These are phyloP conservation scores for Blyttiomyces sp. DNA, from an alignment of 371 early-diverging fungal species.

Conservation along the genomic window DNA sequence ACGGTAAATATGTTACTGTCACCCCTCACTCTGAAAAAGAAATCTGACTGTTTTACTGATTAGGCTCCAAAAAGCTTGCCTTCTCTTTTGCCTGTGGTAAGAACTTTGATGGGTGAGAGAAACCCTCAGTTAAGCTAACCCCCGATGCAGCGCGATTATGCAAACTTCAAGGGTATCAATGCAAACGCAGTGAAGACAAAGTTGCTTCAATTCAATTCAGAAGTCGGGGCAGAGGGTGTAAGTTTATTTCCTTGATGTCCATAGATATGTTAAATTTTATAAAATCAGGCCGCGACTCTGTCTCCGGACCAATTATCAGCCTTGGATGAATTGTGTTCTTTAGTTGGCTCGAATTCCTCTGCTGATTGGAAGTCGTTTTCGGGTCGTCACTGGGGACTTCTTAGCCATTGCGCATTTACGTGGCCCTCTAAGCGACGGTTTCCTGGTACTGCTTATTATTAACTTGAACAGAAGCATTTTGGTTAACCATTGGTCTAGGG, in stretches of 20 bases:
- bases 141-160: slow-evolving; percentile 27
- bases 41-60: background rate
- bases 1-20: slow-evolving; percentile 2
- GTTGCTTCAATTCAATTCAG: slow-evolving; percentile 61
- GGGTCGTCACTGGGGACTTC: slow-evolving; percentile 4
- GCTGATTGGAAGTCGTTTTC: background rate
- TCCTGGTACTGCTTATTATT: slow-evolving; percentile 48
- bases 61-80: too few relatives aligned
- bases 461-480: background rate
- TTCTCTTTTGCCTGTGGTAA: too few relatives aligned
- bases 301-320: background rate
- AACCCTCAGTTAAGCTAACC: background rate
- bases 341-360: background rate
- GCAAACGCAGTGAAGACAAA: slow-evolving; percentile 70
- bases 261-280: background rate
- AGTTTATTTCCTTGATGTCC: background rate
- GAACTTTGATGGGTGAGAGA: background rate
- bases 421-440: slow-evolving; percentile 72
- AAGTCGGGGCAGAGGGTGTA: slow-evolving; percentile 5
- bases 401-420: slow-evolving; percentile 32
- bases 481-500: slow-evolving; percentile 27
- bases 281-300: background rate
- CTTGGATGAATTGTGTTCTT: slow-evolving; percentile 1
- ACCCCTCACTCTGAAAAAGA: background rate
- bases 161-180: slow-evolving; percentile 68